Conservation (phyloP, 768 basidiomycete species). For the Lyophyllum shimeji region DNA sequence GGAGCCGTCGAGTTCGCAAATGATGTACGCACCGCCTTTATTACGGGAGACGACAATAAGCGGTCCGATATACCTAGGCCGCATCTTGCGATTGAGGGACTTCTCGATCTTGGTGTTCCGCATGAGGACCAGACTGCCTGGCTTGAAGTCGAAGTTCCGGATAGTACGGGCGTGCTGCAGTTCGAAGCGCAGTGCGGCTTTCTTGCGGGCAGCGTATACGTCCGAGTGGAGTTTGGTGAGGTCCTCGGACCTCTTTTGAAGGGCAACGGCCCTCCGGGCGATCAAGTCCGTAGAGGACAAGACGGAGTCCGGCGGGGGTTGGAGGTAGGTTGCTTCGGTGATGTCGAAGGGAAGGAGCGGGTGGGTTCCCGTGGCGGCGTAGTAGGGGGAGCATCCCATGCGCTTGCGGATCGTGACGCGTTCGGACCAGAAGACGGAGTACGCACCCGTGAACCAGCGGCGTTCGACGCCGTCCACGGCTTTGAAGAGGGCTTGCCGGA, state of each 20-base stretch:
- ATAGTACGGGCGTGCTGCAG: conserved; percentile 20
- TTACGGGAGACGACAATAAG: conserved; percentile 29
- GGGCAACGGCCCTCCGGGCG: conserved; percentile 17
- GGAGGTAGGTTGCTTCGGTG: conserved; percentile 30
- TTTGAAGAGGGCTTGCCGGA: conserved; percentile 32
- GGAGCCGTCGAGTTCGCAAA: conserved; percentile 30
- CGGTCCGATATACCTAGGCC: conserved; percentile 38
- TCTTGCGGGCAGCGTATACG: conserved; percentile 12
- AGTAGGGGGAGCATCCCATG: conserved; percentile 34
- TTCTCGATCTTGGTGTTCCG: conserved; percentile 31
- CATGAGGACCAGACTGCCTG: conserved; percentile 33
- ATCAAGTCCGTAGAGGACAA: conserved; percentile 25
- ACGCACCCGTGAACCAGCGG: conserved; percentile 29
- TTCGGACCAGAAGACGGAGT: conserved; percentile 34
- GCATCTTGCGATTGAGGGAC: conserved; percentile 27
- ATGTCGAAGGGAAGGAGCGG: conserved; percentile 18
- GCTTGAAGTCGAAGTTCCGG: conserved; percentile 24
- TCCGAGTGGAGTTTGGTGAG: conserved; percentile 11
- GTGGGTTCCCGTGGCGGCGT: conserved; percentile 27
- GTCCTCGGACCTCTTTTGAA: conserved; percentile 20
- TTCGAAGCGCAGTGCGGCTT: conserved; percentile 17
- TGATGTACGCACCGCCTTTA: conserved; percentile 27
- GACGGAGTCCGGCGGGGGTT: conserved; percentile 16
- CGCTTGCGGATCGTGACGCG: conserved; percentile 25
- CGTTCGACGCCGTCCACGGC: conserved; percentile 22